phyloP scores from a whole-genome alignment of 2,329 filamentous ascomycete genomes.

The Colletotrichum eremochloae region DNA sequence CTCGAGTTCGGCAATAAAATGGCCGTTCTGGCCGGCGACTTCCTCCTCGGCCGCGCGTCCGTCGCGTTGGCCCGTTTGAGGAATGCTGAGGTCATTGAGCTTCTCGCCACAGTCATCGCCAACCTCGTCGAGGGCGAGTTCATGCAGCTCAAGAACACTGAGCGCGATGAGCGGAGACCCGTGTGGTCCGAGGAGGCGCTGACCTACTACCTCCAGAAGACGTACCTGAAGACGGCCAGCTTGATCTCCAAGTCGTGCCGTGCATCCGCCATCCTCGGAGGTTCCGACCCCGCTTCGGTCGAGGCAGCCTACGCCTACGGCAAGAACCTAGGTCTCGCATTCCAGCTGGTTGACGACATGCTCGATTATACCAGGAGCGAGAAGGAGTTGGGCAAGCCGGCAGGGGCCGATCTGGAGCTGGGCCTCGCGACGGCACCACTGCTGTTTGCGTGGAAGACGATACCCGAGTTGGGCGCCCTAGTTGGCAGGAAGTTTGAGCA shows the following conservation, averaged over 20 bases:
- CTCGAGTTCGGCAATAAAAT: conserved; percentile 99
- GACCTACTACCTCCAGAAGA: conserved; percentile 96
- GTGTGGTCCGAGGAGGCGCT: conserved; percentile 90
- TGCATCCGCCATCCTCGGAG: conserved; percentile 87
- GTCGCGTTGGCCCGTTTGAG: conserved; percentile 91
- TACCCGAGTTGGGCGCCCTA: conserved; percentile 84
- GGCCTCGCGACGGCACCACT: conserved; percentile 94
- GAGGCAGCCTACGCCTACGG: conserved; percentile 94
- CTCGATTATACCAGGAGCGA: conserved; percentile 93
- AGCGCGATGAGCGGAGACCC: conserved; percentile 85
- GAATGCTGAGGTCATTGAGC: conserved; percentile 93
- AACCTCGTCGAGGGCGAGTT: conserved; percentile 99
- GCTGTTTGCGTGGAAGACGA: conserved; percentile 94
- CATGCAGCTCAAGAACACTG: conserved; percentile 99
- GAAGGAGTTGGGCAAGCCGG: conserved; percentile 90
- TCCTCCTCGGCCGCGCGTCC: conserved; percentile 91
- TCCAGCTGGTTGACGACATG: conserved; percentile 98
- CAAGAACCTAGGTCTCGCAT: conserved; percentile 92
- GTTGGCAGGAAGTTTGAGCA: conserved; percentile 91
- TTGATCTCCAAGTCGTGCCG: conserved; percentile 97
- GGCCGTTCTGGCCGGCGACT: conserved; percentile 98
- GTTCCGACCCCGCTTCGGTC: conserved; percentile 81
- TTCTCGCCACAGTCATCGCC: conserved; percentile 95
- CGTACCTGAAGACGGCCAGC: conserved; percentile 95
- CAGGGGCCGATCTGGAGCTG: conserved; percentile 92